Base-by-base conservation (phyloP, 371 early-diverging fungal species). In the Choanephora cucurbitarum region DNA sequence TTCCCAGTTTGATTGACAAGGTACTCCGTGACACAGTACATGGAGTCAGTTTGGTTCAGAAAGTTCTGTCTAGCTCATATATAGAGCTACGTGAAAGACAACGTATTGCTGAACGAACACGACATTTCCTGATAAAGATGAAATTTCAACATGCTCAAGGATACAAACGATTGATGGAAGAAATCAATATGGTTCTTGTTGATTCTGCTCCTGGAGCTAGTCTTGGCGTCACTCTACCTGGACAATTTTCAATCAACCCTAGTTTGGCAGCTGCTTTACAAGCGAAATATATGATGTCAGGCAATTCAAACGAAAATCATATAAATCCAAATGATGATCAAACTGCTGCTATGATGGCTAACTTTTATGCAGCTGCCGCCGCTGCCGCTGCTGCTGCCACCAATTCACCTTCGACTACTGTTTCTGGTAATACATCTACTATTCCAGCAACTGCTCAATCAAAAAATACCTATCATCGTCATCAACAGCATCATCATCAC, bases 21-120 rank as follows among this genome's bases (percentile, higher is more conserved):
- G 85, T 97, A 19, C 64, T 95, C 18, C 72, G 80, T 10, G 97
- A 98, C 65, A 90, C 89, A 58, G 85, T 86, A 5, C 91, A 94
- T 62, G 98, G 96, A 17, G 89, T 94, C 5, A 79, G 89, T 40
- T 68, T 96, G 32, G 74, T 96, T 5, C 92, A 94, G 62, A 93
- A 93, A 74, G 87, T 96, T 37, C 72, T 97, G 23, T 84, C 91
- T 5, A 88, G 94, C 37, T 84, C 83, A 15, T 88, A 91, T 40
- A 84, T 93, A 9, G 89, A 87, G 41, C 69, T 85, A 10, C 80
- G 84, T 1, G 94, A 94, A 55, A 86, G 91, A 58, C 84, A 84
- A 8, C 74, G 83, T 0, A 74, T 95, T 50, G 93, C 92, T n/a
- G 93, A 91, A 45, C 76, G 88, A 31, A 85, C 92, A 59, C 86